These are phyloP conservation scores for Candolleomyces eurysporus DNA, from an alignment of 768 basidiomycete genomes.

Conservation along the genomic window DNA sequence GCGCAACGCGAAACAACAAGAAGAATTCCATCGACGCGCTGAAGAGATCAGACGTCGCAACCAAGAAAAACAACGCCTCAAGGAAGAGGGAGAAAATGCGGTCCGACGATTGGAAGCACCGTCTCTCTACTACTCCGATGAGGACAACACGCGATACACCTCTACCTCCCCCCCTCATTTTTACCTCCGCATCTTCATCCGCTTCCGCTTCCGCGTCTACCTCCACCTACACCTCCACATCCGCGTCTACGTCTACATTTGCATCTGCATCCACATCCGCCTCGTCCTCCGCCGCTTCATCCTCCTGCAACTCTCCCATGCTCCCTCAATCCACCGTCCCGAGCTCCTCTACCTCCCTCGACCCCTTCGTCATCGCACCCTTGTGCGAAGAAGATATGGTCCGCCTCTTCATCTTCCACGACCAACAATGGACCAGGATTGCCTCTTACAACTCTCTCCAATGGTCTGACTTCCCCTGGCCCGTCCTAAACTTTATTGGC, in stretches of 20 bases:
- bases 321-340: neutral
- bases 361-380: conserved; percentile 7
- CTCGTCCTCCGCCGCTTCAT: conserved; percentile 13
- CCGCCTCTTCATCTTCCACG: conserved; percentile 23
- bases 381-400: conserved; percentile 18
- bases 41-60: conserved; percentile 20
- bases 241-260: conserved; percentile 7
- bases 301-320: conserved; percentile 9
- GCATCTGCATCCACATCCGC: conserved; percentile 14
- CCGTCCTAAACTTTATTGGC: conserved; percentile 18
- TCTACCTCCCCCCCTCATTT: too few species aligned
- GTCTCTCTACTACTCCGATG: too few species aligned
- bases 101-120: too few species aligned
- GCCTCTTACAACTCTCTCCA: conserved; percentile 15
- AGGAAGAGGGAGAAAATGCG: neutral
- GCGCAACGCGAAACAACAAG: conserved; percentile 21
- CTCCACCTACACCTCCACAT: too few species aligned
- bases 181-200: too few species aligned
- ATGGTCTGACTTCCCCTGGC: conserved; percentile 26
- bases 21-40: conserved; percentile 21
- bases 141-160: too few species aligned
- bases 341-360: neutral
- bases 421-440: conserved; percentile 22
- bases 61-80: conserved; percentile 5
- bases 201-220: neutral